These are phyloP conservation scores for Histomonas meleagridis DNA, from an alignment of 208 protist genomes.

Conservation along the genomic window DNA sequence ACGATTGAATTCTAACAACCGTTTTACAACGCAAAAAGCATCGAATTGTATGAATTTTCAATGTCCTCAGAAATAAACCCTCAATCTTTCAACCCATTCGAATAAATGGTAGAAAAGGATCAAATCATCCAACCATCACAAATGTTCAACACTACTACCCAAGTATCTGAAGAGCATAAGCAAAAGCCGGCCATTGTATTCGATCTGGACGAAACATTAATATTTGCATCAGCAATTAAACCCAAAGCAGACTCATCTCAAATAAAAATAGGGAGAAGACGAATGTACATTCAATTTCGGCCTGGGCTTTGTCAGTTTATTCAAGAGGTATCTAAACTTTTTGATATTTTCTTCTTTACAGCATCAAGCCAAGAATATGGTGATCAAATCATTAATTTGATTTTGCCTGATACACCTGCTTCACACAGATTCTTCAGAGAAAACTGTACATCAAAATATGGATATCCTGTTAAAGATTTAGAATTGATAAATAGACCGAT, in stretches of 20 bases:
- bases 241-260: too few relatives aligned
- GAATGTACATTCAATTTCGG: not conserved
- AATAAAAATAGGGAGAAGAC: not conserved
- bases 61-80: too few relatives aligned
- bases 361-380: not conserved
- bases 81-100: too few relatives aligned
- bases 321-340: not conserved
- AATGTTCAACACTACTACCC: too few relatives aligned
- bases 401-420: not conserved
- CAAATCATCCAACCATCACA: too few relatives aligned
- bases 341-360: conserved; percentile 4
- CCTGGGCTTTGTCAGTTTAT: not conserved
- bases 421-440: not conserved
- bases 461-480: conserved; percentile 29
- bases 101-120: too few relatives aligned
- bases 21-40: too few relatives aligned
- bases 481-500: not conserved
- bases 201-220: not conserved
- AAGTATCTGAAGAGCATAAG: too few relatives aligned
- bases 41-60: too few relatives aligned
- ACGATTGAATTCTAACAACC: too few relatives aligned
- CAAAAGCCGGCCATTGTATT: not conserved
- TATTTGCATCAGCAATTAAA: not conserved
- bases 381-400: not conserved
- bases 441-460: not conserved